These are phyloP conservation scores for Citrus hindsii DNA, from an alignment of 345 rosid species.

Conservation along the genomic window DNA sequence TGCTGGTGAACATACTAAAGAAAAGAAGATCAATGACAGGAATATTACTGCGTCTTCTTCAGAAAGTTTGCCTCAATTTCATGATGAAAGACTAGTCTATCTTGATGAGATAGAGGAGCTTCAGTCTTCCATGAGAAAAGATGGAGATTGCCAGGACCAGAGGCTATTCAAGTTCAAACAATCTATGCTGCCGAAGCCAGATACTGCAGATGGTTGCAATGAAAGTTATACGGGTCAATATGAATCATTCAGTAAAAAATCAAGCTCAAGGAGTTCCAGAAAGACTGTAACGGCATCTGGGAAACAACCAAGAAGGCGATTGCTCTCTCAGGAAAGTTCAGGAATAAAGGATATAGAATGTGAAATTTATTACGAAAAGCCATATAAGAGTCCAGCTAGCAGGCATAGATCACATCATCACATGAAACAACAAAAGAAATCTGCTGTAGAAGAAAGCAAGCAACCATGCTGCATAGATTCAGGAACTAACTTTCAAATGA, in stretches of 20 bases:
- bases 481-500: constrained; percentile 1
- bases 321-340: constrained; percentile 27
- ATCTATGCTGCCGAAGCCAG: neutral
- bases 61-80: constrained; percentile 35
- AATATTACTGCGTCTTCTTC: constrained; percentile 26
- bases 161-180: constrained; percentile 58
- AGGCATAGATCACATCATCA: constrained; percentile 18
- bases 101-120: constrained; percentile 59
- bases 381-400: constrained; percentile 16
- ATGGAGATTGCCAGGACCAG: constrained; percentile 42
- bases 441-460: neutral
- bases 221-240: constrained; percentile 13
- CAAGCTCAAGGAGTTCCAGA: constrained; percentile 16
- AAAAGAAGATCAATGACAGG: constrained; percentile 4
- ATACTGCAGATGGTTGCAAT: neutral
- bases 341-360: constrained; percentile 29
- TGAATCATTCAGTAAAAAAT: constrained; percentile 21
- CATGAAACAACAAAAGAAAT: constrained; percentile 21
- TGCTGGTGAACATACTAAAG: constrained; percentile 4
- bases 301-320: constrained; percentile 37
- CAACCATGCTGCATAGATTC: neutral
- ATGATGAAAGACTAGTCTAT: constrained; percentile 34
- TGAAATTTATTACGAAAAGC: constrained; percentile 33
- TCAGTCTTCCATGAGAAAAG: constrained; percentile 18
- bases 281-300: constrained; percentile 11